Percentiles rank a stretch among this genome's conserved stretches.
These are phyloP conservation scores for Brassica nigra DNA, from an alignment of 345 rosid species.

Conservation along the genomic window DNA sequence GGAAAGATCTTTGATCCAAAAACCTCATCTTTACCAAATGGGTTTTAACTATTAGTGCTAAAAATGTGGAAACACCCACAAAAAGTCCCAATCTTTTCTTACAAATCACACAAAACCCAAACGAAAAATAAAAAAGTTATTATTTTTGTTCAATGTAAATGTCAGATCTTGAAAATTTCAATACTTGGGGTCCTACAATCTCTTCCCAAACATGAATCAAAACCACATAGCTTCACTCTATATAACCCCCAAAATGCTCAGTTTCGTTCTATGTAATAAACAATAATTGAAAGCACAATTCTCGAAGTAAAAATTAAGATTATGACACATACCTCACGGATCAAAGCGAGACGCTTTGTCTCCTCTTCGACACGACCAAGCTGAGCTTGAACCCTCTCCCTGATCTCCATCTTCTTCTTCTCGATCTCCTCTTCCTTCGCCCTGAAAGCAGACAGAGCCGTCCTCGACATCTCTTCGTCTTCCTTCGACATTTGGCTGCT, in stretches of 20 bases:
- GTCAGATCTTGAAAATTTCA: not conserved
- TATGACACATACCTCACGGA: slow-evolving; percentile 38
- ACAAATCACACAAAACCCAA: not conserved
- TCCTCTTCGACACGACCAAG: slow-evolving; percentile 88
- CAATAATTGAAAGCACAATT: not conserved
- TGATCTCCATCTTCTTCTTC: slow-evolving; percentile 84
- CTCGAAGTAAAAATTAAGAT: not conserved
- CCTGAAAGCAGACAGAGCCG: slow-evolving; percentile 85
- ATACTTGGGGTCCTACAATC: not conserved
- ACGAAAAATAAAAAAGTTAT: not conserved
- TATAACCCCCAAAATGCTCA: not conserved
- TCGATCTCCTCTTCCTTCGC: slow-evolving; percentile 99
- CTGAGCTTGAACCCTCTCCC: slow-evolving; percentile 85
- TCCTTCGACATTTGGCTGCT: slow-evolving; percentile 85
- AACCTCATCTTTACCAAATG: not conserved
- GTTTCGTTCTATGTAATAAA: not conserved
- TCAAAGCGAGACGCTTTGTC: slow-evolving; percentile 73
- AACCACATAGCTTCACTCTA: not conserved
- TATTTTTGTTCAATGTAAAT: not conserved
- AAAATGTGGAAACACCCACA: not conserved
- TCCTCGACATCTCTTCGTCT: slow-evolving; percentile 93
- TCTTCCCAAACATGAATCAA: not conserved
- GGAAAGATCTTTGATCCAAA: slow-evolving; percentile 14
- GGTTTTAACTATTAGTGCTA: slow-evolving; percentile 1
- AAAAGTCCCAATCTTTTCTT: not conserved